A percentile compares a stretch with the other conserved stretches of the same genome.
phyloP scores from a whole-genome alignment of 2,329 filamentous ascomycete species.

The Onygenales sp. region DNA sequence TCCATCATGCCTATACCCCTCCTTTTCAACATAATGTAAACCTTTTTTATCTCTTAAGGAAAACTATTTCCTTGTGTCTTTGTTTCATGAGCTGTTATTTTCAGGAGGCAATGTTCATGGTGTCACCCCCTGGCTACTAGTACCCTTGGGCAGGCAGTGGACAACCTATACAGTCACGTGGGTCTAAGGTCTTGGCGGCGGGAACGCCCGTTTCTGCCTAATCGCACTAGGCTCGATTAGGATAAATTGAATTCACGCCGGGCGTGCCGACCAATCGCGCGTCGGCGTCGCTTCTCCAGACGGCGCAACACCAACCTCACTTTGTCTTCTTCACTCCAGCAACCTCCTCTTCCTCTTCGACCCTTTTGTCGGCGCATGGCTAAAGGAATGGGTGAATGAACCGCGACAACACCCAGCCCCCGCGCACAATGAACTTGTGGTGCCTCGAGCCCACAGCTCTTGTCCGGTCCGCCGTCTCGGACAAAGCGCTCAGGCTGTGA shows the following conservation, averaged over 20 bases:
- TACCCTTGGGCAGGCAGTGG: too few relatives aligned
- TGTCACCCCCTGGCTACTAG: too few relatives aligned
- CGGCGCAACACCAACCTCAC: neutral
- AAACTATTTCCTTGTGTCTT: too few relatives aligned
- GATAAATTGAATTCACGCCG: neutral
- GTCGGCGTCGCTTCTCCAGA: neutral
- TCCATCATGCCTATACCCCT: too few relatives aligned
- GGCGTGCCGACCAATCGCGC: neutral
- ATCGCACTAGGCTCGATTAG: neutral
- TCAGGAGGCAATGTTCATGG: too few relatives aligned
- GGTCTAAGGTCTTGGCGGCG: neutral
- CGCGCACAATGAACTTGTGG: neutral
- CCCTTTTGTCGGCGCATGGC: too few relatives aligned
- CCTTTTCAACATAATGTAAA: too few relatives aligned
- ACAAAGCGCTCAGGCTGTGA: neutral
- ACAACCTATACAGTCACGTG: too few relatives aligned
- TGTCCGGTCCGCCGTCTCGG: neutral
- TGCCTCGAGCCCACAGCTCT: neutral
- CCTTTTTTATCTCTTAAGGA: too few relatives aligned
- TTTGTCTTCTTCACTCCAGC: neutral
- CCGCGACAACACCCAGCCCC: neutral
- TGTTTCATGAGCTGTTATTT: too few relatives aligned
- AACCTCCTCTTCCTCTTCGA: neutral
- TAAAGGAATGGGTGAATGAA: too few relatives aligned
- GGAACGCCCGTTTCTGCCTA: neutral